phyloP scores from a whole-genome alignment of 495 filamentous ascomycete species.

The Chlorociboria aeruginascens region DNA sequence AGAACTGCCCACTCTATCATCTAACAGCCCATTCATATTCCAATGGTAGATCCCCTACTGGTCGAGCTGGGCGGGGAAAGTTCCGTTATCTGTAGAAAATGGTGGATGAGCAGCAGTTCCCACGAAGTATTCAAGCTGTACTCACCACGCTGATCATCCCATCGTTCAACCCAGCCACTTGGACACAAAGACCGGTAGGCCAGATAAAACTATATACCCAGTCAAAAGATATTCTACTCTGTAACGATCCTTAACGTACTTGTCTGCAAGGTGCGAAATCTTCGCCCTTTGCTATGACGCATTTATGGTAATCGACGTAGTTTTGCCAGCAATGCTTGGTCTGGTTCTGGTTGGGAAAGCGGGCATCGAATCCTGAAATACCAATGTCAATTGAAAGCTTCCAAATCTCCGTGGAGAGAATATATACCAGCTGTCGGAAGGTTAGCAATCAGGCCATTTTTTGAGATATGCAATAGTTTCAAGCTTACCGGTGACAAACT shows the following conservation, averaged over 20 bases:
- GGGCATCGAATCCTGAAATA: slow-evolving; percentile 83
- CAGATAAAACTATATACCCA: slow-evolving; percentile 64
- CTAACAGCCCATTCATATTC: background rate
- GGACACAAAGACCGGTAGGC: slow-evolving; percentile 96
- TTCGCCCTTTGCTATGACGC: slow-evolving; percentile 95
- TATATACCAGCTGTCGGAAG: slow-evolving; percentile 15
- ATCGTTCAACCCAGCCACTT: slow-evolving; percentile 84
- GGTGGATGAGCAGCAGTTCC: background rate
- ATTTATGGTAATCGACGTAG: slow-evolving; percentile 99
- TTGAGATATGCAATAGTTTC: background rate
- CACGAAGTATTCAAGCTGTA: slow-evolving; percentile 8
- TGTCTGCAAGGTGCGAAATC: slow-evolving; percentile 97
- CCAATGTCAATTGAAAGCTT: slow-evolving; percentile 14
- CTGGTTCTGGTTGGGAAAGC: slow-evolving; percentile 98
- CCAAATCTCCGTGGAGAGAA: background rate
- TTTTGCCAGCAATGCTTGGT: slow-evolving; percentile 93
- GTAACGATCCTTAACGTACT: slow-evolving; percentile 38
- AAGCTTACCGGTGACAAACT: slow-evolving; percentile 95
- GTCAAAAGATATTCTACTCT: slow-evolving; percentile 2
- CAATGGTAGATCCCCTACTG: slow-evolving; percentile 23
- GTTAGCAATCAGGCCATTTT: slow-evolving; percentile 36
- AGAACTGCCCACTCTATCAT: slow-evolving; percentile 7
- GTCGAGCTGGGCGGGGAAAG: slow-evolving; percentile 70
- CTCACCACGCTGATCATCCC: slow-evolving; percentile 95
- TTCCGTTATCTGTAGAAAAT: slow-evolving; percentile 61